These are phyloP conservation scores for Auricularia cornea DNA, from an alignment of 768 basidiomycete genomes.

Conservation along the genomic window DNA sequence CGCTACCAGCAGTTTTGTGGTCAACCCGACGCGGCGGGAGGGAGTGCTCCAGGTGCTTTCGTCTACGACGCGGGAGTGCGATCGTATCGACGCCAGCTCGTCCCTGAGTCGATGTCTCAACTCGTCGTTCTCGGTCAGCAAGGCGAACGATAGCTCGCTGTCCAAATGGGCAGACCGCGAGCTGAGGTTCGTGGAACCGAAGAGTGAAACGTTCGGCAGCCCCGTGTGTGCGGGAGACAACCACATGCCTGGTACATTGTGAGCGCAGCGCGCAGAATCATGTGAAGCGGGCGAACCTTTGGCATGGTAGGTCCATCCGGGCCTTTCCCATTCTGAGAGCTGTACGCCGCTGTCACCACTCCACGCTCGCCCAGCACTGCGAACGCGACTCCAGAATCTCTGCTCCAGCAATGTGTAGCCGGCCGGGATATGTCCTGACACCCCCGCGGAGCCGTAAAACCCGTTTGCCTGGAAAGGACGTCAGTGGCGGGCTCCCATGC, in stretches of 20 bases:
- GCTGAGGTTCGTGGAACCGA: conserved; percentile 93
- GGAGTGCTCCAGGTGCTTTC: background rate
- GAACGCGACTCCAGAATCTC: conserved; percentile 44
- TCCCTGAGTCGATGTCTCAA: background rate
- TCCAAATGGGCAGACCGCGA: conserved; percentile 86
- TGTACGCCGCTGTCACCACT: conserved; percentile 41
- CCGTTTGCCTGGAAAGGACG: conserved; percentile 71
- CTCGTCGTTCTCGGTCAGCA: conserved; percentile 38
- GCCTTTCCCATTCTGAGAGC: conserved; percentile 78
- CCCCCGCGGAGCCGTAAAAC: conserved; percentile 80
- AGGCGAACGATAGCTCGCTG: conserved; percentile 83
- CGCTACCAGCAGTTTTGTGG: background rate
- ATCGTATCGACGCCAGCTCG: background rate
- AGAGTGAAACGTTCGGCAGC: conserved; percentile 65
- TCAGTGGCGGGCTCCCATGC: background rate
- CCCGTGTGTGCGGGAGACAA: conserved; percentile 48
- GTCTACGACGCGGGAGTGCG: background rate
- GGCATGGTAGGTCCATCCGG: conserved; percentile 97
- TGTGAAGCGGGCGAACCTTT: conserved; percentile 55
- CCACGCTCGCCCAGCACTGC: conserved; percentile 10
- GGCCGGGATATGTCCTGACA: conserved; percentile 92
- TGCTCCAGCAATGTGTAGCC: conserved; percentile 87
- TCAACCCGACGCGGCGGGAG: background rate
- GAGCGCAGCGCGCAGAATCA: background rate
- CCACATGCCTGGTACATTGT: conserved; percentile 64